Evolutionary conservation across 1,139 yeast genomes (phyloP).

Genomic region (Eremothecium gossypii): DNA sequence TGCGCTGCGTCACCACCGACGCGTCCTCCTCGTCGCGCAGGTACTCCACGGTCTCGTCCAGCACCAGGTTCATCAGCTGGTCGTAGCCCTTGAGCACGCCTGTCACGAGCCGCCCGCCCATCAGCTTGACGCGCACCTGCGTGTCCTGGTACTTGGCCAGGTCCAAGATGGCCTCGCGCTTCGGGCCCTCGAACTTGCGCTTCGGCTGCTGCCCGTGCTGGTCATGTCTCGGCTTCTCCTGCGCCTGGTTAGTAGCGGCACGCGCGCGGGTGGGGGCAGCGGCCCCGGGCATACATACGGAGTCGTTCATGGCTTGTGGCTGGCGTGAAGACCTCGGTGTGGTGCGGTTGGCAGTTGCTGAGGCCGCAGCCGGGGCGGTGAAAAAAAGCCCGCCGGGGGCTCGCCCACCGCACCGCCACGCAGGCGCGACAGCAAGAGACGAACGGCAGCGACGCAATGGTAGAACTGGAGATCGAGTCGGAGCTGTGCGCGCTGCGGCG

Average conservation of each 20-base stretch:
- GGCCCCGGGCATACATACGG: too few species aligned
- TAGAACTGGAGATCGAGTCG: conserved; percentile 11
- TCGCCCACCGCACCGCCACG: too few species aligned
- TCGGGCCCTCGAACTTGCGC: conserved; percentile 60
- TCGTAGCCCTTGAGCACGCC: conserved; percentile 86
- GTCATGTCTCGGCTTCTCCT: conserved; percentile 15
- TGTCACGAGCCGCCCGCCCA: conserved; percentile 76
- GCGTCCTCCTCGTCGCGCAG: conserved; percentile 60
- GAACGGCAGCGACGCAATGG: background rate
- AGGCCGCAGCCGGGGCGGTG: too few species aligned
- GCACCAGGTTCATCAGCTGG: conserved; percentile 84
- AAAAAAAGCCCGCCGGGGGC: too few species aligned
- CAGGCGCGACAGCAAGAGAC: too few species aligned
- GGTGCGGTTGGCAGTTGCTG: too few species aligned
- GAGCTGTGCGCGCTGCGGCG: conserved; percentile 16
- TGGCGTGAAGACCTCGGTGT: too few species aligned
- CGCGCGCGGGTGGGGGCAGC: too few species aligned
- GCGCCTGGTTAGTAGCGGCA: conserved; percentile 1
- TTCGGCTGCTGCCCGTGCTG: conserved; percentile 32
- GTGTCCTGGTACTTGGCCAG: conserved; percentile 70
- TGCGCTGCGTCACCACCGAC: conserved; percentile 36
- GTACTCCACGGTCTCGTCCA: conserved; percentile 73
- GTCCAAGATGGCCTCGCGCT: conserved; percentile 83
- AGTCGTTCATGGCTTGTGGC: too few species aligned
- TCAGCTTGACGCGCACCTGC: conserved; percentile 64